These are phyloP conservation scores for Eruca vesicaria DNA, from an alignment of 441 rosid genomes.

Conservation along the genomic window DNA sequence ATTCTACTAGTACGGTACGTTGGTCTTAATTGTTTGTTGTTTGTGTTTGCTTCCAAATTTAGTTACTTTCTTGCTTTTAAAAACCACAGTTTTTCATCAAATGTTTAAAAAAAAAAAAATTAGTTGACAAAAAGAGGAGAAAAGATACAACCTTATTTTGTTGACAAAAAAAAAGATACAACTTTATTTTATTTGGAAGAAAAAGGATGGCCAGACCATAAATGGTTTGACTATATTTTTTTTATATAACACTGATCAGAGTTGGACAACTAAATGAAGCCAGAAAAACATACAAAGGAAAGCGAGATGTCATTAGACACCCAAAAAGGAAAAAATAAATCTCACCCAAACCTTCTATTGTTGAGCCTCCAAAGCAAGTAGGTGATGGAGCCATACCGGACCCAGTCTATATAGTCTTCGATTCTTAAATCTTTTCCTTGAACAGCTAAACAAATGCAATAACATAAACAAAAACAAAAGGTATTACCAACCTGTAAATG, in stretches of 20 bases:
- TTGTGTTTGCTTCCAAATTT: not conserved
- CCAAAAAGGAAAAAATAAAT: too few species aligned
- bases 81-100: not conserved
- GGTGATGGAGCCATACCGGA: too few species aligned
- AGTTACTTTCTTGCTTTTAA: not conserved
- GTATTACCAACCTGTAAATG: conserved; percentile 1
- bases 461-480: not conserved
- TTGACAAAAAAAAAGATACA: not conserved
- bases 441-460: conserved; percentile 22
- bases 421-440: conserved; percentile 1
- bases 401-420: too few species aligned
- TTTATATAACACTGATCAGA: too few species aligned
- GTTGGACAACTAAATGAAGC: too few species aligned
- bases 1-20: not conserved
- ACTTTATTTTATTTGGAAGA: not conserved
- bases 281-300: too few species aligned
- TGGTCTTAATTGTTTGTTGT: not conserved
- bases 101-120: too few species aligned
- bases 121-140: not conserved
- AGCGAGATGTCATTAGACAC: too few species aligned
- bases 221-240: not conserved
- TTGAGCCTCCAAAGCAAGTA: too few species aligned
- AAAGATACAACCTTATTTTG: not conserved
- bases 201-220: conserved; percentile 8
- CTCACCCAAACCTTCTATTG: too few species aligned